Base-by-base conservation (phyloP, 2,329 filamentous ascomycete genomes). In the Emericellopsis cladophorae region DNA sequence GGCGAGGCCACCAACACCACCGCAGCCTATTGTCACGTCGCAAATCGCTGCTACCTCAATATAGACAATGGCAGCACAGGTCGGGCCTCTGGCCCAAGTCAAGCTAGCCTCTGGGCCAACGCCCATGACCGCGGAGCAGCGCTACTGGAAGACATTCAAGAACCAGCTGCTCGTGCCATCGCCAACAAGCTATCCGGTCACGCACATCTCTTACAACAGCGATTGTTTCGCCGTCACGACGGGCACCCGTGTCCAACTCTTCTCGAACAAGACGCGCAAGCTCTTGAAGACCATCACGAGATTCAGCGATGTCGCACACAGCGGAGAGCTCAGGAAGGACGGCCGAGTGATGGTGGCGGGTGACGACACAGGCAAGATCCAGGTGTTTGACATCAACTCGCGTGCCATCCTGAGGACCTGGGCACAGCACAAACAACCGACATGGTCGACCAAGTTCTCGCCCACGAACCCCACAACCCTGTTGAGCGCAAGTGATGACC, bases 121-220 rank as follows among this genome's bases (percentile, higher is more conserved):
- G 33, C 82, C 86, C 41, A 66, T 90, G 37, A 95, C 90, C 6
- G 81, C 89, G 26, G 92, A 98, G 67, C 89, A 96, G 65, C 76
- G 81, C 49, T 96, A 96, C 71, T 98, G 93, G 93, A 84, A 83
- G 57, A 82, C 84, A 11, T 98, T 98, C 70, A 88, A 86, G 65
- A 92, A 89, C 51, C 85, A 89, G 49, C 78, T 94, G 43, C 79
- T 90, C 46, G 80, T 96, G 46, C 85, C 92, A 36, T 94, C 90
- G 47, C 88, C 89, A 48, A 87, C 92, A 48, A 85, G 86, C 56
- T 88, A 84, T 58, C 84, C 87, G 36, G 78, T 98, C 53, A 95
- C 88, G 29, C 81, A 93, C 60, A 94, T 98, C 59, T 89, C 85
- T 39, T 82, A 81, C 64, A 68, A 64, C 52, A 74, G 72, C 59